Evolutionary conservation across 805 yeast species (phyloP).

Genomic region (Zygosaccharomyces bailii): DNA sequence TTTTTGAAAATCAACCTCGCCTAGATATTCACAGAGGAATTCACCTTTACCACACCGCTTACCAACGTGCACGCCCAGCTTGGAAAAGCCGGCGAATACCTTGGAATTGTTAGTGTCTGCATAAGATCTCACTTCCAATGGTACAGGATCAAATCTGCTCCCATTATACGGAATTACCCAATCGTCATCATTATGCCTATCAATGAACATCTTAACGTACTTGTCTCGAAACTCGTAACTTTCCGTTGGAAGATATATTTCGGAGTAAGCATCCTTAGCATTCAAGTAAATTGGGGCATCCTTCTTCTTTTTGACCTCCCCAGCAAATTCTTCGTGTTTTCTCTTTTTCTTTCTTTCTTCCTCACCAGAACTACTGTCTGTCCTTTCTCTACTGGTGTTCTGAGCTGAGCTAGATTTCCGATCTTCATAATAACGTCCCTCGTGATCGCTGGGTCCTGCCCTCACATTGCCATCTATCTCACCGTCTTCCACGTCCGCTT

Average conservation of each 20-base stretch:
- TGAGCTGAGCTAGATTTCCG: not conserved
- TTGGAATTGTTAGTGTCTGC: constrained; percentile 51
- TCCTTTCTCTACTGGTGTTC: not conserved
- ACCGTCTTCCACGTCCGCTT: constrained; percentile 10
- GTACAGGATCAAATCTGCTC: constrained; percentile 22
- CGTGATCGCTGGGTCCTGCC: constrained; percentile 7
- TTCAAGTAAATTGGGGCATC: constrained; percentile 32
- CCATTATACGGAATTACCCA: constrained; percentile 30
- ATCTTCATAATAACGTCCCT: not conserved
- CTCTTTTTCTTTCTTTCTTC: constrained; percentile 15
- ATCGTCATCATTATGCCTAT: constrained; percentile 47
- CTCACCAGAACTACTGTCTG: not conserved
- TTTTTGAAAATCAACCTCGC: constrained; percentile 65
- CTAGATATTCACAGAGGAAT: constrained; percentile 59
- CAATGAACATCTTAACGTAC: constrained; percentile 44
- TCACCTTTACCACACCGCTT: constrained; percentile 44
- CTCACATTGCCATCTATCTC: not conserved
- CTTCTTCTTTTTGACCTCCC: constrained; percentile 19
- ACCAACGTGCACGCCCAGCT: constrained; percentile 55
- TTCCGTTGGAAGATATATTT: constrained; percentile 35
- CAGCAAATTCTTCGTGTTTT: constrained; percentile 30
- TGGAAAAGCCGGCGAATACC: constrained; percentile 73
- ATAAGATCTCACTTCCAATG: constrained; percentile 49
- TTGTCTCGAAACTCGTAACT: constrained; percentile 44
- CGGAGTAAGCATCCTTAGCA: constrained; percentile 38